Evolutionary conservation across 2,329 filamentous ascomycete species (phyloP), one percentile per base, ranked within the genome.

Genomic region (Tolypocladium inflatum): DNA sequence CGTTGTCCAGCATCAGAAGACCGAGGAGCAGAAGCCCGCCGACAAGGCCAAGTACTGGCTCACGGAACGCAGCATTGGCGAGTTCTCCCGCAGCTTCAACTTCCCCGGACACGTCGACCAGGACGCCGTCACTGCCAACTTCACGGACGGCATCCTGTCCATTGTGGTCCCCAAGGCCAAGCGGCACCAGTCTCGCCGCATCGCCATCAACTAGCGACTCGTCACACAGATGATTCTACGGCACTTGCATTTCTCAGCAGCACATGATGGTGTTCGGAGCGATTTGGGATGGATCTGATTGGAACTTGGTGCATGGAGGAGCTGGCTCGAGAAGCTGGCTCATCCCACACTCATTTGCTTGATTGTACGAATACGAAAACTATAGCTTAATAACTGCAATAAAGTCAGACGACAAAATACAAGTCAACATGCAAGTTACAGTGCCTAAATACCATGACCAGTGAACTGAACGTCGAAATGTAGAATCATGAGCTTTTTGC

Each of bases 1-100:
- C 1, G 63, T 64, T 9, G 62, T 59, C n/a, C 58, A 66, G 55
- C 63, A 66, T 58, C 58, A 65, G 43, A 68, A 70, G 57, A 61
- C 66, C 37, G 55, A 66, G 60, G 42, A 59, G 41, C 38, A 58
- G 33, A 70, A 73, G 61, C 63, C 70, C 6, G 65, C 65, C 54
- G 74, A 78, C 60, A 72, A 75, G 51, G 72, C 76, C 65, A 86
- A 84, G 73, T 92, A 86, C 79, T 93, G 89, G 89, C 76, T 86
- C 61, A 77, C 78, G 41, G 86, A 89, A 74, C 84, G 85, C 64
- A 81, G 78, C 60, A 74, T 86, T 59, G 87, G 87, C 69, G 80
- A 85, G 63, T 90, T 90, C 74, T 78, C 81, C 54, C 82, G 87
- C 62, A 82, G 78, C 59, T 90, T 90, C 75, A 82, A 76, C 70